These are phyloP conservation scores for Arthrobotrys megalospora DNA, from an alignment of 2,329 filamentous ascomycete genomes.

Conservation along the genomic window DNA sequence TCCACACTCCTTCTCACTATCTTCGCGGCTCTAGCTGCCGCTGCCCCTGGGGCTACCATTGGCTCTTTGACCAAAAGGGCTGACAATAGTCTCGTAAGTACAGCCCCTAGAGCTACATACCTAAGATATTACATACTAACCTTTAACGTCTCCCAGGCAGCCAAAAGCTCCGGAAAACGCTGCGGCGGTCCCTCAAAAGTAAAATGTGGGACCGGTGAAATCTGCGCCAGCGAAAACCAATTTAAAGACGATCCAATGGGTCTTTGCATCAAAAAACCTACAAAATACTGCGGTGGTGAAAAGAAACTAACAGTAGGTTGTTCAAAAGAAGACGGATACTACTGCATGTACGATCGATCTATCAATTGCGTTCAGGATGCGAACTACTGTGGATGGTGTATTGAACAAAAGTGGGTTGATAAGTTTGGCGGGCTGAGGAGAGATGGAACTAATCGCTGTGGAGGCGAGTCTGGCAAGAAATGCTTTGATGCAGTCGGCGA, in stretches of 20 bases:
- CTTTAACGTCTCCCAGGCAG: background rate
- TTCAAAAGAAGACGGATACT: background rate
- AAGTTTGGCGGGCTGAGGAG: background rate
- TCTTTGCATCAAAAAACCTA: background rate
- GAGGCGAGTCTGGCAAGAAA: background rate
- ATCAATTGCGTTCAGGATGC: background rate
- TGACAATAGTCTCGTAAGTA: too few species aligned
- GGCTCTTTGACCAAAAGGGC: background rate
- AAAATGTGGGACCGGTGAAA: background rate
- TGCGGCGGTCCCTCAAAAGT: background rate
- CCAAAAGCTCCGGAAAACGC: background rate
- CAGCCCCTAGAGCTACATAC: too few species aligned
- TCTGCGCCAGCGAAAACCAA: background rate
- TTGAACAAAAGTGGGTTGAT: background rate
- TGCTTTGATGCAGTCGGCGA: background rate
- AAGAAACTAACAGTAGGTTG: background rate
- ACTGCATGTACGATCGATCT: background rate
- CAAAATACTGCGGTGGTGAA: background rate
- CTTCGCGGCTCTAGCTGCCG: background rate
- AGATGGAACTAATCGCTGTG: constrained; percentile 6
- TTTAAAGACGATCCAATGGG: background rate
- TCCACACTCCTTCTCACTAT: constrained; percentile 1
- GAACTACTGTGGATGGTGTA: background rate
- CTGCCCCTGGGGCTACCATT: background rate
- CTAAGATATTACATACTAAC: background rate